Conservation (phyloP, 2,329 filamentous ascomycete species). For the Fusarium coicis region DNA sequence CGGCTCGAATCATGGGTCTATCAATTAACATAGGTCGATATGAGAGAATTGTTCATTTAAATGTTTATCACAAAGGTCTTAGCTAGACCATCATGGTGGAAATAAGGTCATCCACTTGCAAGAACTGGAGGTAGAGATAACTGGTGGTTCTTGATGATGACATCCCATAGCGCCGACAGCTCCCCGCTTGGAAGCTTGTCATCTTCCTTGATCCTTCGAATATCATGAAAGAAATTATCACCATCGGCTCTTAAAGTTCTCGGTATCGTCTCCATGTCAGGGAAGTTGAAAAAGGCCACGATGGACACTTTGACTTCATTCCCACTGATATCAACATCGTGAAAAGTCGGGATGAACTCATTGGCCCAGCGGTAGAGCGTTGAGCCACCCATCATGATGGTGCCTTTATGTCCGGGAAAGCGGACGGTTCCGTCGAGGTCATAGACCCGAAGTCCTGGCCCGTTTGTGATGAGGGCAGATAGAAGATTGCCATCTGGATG, state of each 20-base stretch:
- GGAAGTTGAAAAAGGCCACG: conserved; percentile 25
- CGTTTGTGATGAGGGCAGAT: conserved; percentile 5
- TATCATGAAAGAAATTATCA: neutral
- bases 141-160: neutral
- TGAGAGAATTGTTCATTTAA: rapidly evolving
- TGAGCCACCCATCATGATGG: conserved; percentile 16
- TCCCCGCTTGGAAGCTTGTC: neutral
- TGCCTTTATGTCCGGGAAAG: neutral
- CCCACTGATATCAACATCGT: conserved; percentile 8
- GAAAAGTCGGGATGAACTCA: neutral
- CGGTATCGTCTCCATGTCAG: conserved; percentile 12
- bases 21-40: rapidly evolving
- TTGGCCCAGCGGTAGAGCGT: conserved; percentile 17
- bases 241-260: neutral
- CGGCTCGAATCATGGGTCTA: neutral
- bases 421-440: neutral
- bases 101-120: neutral
- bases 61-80: no score
- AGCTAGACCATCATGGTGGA: no score
- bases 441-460: neutral
- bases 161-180: neutral
- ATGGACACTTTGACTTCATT: conserved; percentile 12
- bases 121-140: neutral
- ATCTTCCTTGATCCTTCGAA: conserved; percentile 2
- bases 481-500: conserved; percentile 6